Conservation (phyloP, 148 eudicot species). For the Nepenthes mirabilis region DNA sequence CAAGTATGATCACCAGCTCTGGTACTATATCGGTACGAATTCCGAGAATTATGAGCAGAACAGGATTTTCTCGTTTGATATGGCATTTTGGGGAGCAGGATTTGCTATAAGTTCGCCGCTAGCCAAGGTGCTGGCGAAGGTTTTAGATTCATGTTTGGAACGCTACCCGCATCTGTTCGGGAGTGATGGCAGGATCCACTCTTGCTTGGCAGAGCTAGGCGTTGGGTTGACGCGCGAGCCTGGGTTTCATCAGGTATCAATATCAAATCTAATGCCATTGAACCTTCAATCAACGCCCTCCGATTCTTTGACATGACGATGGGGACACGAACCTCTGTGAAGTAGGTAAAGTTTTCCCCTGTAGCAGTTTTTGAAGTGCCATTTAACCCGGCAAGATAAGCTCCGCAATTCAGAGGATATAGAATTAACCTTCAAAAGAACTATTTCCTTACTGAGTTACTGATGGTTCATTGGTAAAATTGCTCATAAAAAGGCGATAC, state of each 20-base stretch:
- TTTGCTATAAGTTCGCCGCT: conserved; percentile 75
- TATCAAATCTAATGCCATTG: too few relatives aligned
- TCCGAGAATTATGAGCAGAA: conserved; percentile 56
- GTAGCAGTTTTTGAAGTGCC: too few relatives aligned
- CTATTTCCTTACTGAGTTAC: too few relatives aligned
- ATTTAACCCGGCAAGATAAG: too few relatives aligned
- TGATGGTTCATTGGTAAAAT: too few relatives aligned
- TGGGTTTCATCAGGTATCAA: conserved; percentile 84
- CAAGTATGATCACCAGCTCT: conserved; percentile 51
- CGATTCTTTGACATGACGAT: too few relatives aligned
- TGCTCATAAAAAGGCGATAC: too few relatives aligned
- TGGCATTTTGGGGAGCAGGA: conserved; percentile 87
- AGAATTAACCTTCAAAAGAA: too few relatives aligned
- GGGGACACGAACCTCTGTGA: too few relatives aligned
- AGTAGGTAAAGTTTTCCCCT: too few relatives aligned
- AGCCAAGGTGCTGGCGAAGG: conserved; percentile 48
- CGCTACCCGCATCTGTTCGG: conserved; percentile 67
- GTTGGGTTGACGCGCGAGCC: conserved; percentile 49
- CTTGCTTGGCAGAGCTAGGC: conserved; percentile 79
- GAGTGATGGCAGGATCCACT: conserved; percentile 52
- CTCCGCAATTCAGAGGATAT: too few relatives aligned
- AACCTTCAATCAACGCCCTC: too few relatives aligned
- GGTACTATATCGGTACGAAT: conserved; percentile 60
- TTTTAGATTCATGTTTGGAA: conserved; percentile 62
- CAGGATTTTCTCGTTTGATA: conserved; percentile 29